Percentiles rank a stretch among this genome's conserved stretches.
These are phyloP conservation scores for Pythium insidiosum DNA, from an alignment of 352 stramenopile species.

Conservation along the genomic window DNA sequence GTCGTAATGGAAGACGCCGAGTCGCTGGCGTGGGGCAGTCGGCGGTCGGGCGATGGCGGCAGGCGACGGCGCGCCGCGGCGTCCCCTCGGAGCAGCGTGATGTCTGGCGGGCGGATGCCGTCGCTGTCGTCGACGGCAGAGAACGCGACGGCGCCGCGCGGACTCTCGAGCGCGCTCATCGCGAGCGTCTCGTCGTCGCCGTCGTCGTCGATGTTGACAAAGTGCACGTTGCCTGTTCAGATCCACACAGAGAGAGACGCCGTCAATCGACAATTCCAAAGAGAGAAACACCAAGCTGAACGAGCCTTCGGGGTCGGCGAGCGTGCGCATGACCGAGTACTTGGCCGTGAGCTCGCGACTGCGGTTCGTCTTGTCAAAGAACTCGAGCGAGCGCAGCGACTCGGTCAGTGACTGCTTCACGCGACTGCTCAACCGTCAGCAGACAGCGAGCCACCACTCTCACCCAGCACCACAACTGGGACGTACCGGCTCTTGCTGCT, in stretches of 20 bases:
- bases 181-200: no score
- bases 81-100: no score
- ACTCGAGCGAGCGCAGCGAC: constrained; percentile 56
- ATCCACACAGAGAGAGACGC: no score
- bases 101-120: no score
- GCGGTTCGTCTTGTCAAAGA: constrained; percentile 68
- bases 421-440: constrained; percentile 37
- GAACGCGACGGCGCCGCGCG: background rate
- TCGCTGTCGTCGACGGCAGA: constrained; percentile 2
- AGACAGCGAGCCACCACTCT: no score
- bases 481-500: constrained; percentile 13
- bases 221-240: constrained; percentile 73
- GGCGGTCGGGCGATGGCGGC: no score
- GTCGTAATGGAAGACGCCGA: no score
- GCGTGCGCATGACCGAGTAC: constrained; percentile 45
- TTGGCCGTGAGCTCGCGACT: constrained; percentile 55
- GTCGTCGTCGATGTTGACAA: constrained; percentile 68
- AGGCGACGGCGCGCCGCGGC: no score
- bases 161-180: no score
- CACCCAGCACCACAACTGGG: no score
- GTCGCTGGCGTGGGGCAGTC: background rate
- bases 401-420: constrained; percentile 69
- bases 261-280: no score
- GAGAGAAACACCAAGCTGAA: no score
- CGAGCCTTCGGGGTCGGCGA: constrained; percentile 56